Evolutionary conservation across 345 rosid species (phyloP).

Genomic region (Linum lewisii): DNA sequence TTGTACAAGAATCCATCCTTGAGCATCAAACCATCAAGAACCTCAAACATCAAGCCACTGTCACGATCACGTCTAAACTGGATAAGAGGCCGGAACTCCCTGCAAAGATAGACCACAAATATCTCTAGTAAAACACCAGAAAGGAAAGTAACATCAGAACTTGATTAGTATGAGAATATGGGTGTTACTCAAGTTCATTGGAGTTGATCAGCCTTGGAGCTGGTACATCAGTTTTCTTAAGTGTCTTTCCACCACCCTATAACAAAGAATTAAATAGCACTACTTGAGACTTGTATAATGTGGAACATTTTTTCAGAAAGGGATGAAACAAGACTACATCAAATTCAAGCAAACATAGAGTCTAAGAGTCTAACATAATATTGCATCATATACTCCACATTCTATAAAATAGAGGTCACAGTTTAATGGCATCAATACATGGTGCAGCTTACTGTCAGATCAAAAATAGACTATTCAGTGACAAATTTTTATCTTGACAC

Average conservation of each 20-base stretch:
- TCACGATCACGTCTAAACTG: conserved; percentile 81
- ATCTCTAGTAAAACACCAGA: not conserved
- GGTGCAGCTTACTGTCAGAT: too few species aligned
- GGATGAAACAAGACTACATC: not conserved
- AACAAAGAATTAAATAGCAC: conserved; percentile 11
- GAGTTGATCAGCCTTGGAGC: conserved; percentile 84
- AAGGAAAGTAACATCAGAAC: conserved; percentile 1
- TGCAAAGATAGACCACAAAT: conserved; percentile 19
- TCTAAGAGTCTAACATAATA: too few species aligned
- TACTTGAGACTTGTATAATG: not conserved
- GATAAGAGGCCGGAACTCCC: conserved; percentile 88
- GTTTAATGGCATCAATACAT: too few species aligned
- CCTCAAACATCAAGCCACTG: conserved; percentile 49
- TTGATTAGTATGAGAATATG: conserved; percentile 9
- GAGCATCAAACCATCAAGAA: conserved; percentile 77
- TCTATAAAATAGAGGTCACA: not conserved
- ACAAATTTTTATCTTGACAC: too few species aligned
- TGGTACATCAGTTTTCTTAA: conserved; percentile 41
- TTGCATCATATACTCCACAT: not conserved
- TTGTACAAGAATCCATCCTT: conserved; percentile 83
- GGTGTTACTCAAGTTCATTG: conserved; percentile 78
- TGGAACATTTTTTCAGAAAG: not conserved
- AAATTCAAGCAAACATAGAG: not conserved
- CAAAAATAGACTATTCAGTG: too few species aligned
- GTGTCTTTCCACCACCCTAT: conserved; percentile 71